phyloP scores from a whole-genome alignment of 1,139 yeast species.

The Saccharomycopsis hybrid region DNA sequence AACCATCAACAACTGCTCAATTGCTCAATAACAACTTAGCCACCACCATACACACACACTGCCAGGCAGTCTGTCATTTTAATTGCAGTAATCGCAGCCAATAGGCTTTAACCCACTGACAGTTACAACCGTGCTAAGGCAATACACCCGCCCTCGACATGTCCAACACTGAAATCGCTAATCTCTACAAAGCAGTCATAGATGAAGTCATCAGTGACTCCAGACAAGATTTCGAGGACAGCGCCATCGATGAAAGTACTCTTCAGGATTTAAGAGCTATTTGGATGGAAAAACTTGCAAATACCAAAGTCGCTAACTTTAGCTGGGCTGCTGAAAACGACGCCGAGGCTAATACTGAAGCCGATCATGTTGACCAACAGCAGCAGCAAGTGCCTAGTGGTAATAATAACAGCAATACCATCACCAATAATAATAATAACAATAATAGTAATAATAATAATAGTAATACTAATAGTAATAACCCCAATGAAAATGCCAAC shows the following conservation, averaged over 20 bases:
- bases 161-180: conserved; percentile 22
- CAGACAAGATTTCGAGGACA: conserved; percentile 90
- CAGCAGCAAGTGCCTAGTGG: no score
- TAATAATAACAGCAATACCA: conserved; percentile 2
- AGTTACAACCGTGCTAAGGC: no score
- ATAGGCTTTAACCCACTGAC: no score
- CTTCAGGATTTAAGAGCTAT: conserved; percentile 72
- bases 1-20: no score
- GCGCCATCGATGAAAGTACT: conserved; percentile 90
- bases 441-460: neutral
- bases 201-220: conserved; percentile 89
- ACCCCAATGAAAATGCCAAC: no score
- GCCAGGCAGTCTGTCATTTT: no score
- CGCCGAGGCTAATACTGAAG: neutral
- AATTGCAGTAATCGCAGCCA: no score
- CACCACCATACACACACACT: no score
- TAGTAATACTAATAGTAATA: neutral
- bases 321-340: conserved; percentile 56
- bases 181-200: conserved; percentile 70
- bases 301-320: conserved; percentile 66
- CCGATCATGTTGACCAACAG: no score
- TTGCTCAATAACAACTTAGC: no score
- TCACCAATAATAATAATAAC: neutral
- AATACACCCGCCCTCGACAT: no score
- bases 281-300: conserved; percentile 79